These are phyloP conservation scores for Orbilia blumenaviensis DNA, from an alignment of 2,329 filamentous ascomycete genomes.

Conservation along the genomic window DNA sequence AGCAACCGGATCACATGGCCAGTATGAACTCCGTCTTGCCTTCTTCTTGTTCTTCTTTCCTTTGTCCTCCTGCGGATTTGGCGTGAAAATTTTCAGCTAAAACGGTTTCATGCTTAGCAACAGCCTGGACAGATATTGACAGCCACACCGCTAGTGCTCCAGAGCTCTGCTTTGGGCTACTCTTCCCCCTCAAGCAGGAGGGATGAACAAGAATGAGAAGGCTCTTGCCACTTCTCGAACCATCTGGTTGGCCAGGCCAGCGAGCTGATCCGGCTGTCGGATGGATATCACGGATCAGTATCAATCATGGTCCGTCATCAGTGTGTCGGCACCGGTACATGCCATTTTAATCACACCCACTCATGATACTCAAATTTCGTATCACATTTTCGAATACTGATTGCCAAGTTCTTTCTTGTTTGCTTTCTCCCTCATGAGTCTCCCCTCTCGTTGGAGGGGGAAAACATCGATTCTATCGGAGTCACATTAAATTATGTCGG, in stretches of 20 bases:
- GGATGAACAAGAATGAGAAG: neutral
- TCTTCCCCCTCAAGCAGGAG: conserved; percentile 24
- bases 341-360: neutral
- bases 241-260: conserved; percentile 3
- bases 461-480: neutral
- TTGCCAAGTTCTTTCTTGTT: no score
- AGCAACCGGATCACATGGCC: conserved; percentile 46
- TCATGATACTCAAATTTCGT: no score
- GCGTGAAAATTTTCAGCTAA: conserved; percentile 39
- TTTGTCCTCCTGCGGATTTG: neutral
- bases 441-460: no score
- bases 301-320: conserved; percentile 7
- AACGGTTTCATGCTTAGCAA: conserved; percentile 52
- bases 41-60: neutral
- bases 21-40: no score
- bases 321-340: conserved; percentile 32
- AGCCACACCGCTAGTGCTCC: conserved; percentile 16
- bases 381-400: no score
- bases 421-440: no score
- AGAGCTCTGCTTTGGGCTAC: conserved; percentile 28
- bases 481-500: neutral
- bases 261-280: conserved; percentile 34
- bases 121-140: conserved; percentile 10
- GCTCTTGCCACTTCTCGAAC: conserved; percentile 42
- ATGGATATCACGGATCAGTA: conserved; percentile 40